A percentile compares a stretch with the other conserved stretches of the same genome.
These are phyloP conservation scores for Rhodotorula sp. DNA, from an alignment of 1,284 basidiomycete species.

Conservation along the genomic window DNA sequence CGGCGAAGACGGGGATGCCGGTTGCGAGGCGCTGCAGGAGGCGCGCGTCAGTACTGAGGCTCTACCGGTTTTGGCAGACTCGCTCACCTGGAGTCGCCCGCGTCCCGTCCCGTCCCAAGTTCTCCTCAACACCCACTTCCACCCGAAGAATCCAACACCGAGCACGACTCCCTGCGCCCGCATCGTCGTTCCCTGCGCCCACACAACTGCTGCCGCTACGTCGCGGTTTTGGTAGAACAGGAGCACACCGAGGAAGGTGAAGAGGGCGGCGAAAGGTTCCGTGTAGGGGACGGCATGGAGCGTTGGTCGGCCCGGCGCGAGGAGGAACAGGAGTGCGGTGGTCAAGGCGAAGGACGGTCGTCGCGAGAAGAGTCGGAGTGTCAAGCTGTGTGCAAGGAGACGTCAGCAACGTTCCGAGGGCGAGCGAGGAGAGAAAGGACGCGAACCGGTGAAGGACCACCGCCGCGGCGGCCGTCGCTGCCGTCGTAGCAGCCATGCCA, in stretches of 20 bases:
- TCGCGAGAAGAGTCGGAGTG: constrained; percentile 54
- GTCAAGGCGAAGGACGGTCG: constrained; percentile 57
- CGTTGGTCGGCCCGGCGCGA: constrained; percentile 76
- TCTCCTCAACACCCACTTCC: constrained; percentile 53
- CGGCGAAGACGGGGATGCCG: constrained; percentile 47
- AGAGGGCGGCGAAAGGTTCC: constrained; percentile 79
- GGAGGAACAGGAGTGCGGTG: constrained; percentile 65
- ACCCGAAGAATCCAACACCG: constrained; percentile 65
- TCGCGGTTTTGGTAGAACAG: constrained; percentile 51
- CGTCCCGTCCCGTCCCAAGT: neutral
- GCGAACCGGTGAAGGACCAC: constrained; percentile 62
- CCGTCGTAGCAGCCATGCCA: constrained; percentile 43
- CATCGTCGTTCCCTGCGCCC: constrained; percentile 66
- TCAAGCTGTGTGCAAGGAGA: constrained; percentile 13
- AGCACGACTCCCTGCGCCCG: constrained; percentile 80
- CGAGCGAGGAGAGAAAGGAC: too few relatives aligned
- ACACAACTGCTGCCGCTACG: constrained; percentile 59
- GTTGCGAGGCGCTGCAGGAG: neutral
- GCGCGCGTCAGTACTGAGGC: neutral
- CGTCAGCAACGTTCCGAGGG: neutral
- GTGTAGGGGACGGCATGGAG: constrained; percentile 69
- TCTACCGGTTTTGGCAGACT: neutral
- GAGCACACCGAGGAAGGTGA: constrained; percentile 67
- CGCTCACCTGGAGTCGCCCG: neutral
- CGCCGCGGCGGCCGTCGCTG: constrained; percentile 48